Evolutionary conservation across 768 basidiomycete genomes (phyloP), one percentile per base, ranked within the genome.

Genomic region (Boletales sp.): DNA sequence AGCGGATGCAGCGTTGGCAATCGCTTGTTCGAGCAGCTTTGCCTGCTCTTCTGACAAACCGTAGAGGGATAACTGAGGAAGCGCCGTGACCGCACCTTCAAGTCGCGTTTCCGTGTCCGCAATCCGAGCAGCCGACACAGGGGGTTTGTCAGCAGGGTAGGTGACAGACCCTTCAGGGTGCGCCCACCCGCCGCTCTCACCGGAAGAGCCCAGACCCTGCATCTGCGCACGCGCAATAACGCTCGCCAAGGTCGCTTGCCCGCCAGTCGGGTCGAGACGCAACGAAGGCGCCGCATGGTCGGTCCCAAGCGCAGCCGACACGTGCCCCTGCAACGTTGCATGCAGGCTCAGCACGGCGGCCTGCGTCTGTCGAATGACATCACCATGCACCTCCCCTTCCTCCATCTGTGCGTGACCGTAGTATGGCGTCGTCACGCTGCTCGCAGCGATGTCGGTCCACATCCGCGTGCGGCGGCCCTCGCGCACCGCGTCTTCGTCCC

Each of bases 41-140:
- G 84, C 76, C 65, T 89, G 87, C 54, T 87, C 86, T 43, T 83
- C 83, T 2, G 86, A 87, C 37, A 89, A 71, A 30, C 86, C 86
- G 46, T 85, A 84, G 62, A 83, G 74, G 4, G 85, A 84, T 43
- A 87, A 57, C 2, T 81, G 73, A 19, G 79, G 24, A 27, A 27
- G 54, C n/a, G 58, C 47, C 11, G 62, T 13, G 4, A 43, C 31
- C n/a, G 32, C 32, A 15, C 46, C 48, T 13, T 54, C 50, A 12
- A 47, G 43, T 21, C n/a, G 57, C 18, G 18, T 39, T 37, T 36
- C 56, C 19, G 51, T 31, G 10, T 48, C 55, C 12, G 54, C 45
- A 24, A 55, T 35, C 18, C 47, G 46, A 9, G 34, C 44, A 7
- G 57, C 19, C 29, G 59, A 34, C 37, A 17, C 8, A 37, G 46